These are phyloP conservation scores for Pelargonium nanum DNA, from an alignment of 345 rosid genomes.

Conservation along the genomic window DNA sequence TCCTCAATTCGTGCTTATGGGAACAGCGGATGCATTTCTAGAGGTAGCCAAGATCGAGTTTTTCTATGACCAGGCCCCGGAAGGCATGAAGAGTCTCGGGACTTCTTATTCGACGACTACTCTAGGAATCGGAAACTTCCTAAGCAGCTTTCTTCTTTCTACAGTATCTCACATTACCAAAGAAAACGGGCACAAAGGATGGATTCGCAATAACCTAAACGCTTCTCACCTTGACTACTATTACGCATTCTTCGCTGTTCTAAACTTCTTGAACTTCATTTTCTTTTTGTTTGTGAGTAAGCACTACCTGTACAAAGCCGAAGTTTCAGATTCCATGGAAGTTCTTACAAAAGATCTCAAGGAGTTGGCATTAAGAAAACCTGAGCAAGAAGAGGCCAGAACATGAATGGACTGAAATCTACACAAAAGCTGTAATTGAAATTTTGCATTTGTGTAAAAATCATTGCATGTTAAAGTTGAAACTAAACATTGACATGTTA, in stretches of 20 bases:
- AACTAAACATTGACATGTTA: no score
- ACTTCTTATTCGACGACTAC: slow-evolving; percentile 54
- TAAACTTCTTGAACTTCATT: slow-evolving; percentile 45
- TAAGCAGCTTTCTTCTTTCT: slow-evolving; percentile 46
- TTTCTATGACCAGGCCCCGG: slow-evolving; percentile 80
- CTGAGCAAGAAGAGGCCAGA: neutral
- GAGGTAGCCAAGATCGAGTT: slow-evolving; percentile 74
- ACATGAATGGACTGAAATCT: no score
- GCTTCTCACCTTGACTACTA: slow-evolving; percentile 55
- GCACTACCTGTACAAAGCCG: slow-evolving; percentile 45
- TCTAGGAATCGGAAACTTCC: slow-evolving; percentile 54
- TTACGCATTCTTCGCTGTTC: slow-evolving; percentile 38
- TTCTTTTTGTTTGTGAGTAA: slow-evolving; percentile 43
- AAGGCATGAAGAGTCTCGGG: slow-evolving; percentile 75
- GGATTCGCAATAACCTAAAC: slow-evolving; percentile 68
- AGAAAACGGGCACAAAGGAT: slow-evolving; percentile 33
- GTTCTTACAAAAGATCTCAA: neutral
- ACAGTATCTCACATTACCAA: slow-evolving; percentile 38
- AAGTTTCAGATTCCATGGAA: slow-evolving; percentile 15
- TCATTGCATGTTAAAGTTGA: no score
- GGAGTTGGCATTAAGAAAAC: neutral
- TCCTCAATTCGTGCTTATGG: slow-evolving; percentile 63
- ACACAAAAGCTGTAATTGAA: no score
- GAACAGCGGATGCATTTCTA: slow-evolving; percentile 54
- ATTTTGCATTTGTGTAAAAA: no score